These are phyloP conservation scores for Psidium guajava DNA, from an alignment of 345 rosid genomes.

Conservation along the genomic window DNA sequence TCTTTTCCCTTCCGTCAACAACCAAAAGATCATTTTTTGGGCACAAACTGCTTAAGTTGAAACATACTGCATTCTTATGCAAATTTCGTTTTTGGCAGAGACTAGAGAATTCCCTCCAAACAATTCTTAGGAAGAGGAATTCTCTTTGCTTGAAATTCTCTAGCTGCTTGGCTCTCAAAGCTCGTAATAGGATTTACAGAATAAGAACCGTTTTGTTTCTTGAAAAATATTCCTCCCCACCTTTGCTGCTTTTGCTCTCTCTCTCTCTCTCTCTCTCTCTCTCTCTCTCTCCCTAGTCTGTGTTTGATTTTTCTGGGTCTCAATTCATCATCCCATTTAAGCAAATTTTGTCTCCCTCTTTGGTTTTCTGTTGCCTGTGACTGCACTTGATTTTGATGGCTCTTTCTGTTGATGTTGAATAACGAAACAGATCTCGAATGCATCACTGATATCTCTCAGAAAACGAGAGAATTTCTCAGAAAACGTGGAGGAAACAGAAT, in stretches of 20 bases:
- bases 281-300: too few species aligned
- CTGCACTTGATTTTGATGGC: background rate
- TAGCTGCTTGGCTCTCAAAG: background rate
- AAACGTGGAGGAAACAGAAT: constrained; percentile 17
- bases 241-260: background rate
- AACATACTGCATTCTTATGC: background rate
- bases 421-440: constrained; percentile 28
- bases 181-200: background rate
- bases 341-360: background rate
- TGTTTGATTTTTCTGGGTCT: background rate
- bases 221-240: background rate
- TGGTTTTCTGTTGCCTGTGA: background rate
- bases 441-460: constrained; percentile 18
- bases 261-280: background rate
- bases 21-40: background rate
- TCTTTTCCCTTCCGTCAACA: background rate
- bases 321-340: background rate
- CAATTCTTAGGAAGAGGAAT: background rate
- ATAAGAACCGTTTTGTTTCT: background rate
- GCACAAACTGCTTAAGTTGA: background rate
- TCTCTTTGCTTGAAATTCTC: background rate
- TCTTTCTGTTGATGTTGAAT: background rate
- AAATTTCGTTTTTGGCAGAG: background rate
- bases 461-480: constrained; percentile 15
- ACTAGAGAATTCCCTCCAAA: background rate